Conservation (phyloP, 371 early-diverging fungal species). For the Coemansia sp. region DNA sequence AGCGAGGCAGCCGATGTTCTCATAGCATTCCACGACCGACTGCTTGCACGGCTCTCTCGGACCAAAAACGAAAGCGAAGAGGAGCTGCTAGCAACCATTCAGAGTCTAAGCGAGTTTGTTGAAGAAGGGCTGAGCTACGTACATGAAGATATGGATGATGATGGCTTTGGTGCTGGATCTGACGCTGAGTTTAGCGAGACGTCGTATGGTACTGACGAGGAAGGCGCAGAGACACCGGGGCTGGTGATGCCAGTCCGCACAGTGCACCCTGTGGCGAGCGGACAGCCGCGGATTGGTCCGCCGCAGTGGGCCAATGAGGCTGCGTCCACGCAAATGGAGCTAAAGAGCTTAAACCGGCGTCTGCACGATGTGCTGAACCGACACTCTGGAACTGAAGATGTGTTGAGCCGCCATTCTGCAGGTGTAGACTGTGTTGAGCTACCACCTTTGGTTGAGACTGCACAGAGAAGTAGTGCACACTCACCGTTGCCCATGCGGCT, state of each 20-base stretch:
- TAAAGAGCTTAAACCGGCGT: constrained; percentile 21
- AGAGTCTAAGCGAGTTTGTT: constrained; percentile 49
- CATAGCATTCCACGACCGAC: constrained; percentile 18
- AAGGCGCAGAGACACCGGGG: constrained; percentile 12
- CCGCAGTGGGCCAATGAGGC: background rate
- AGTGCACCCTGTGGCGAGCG: background rate
- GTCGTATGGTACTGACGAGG: constrained; percentile 11
- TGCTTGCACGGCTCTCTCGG: constrained; percentile 24
- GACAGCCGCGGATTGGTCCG: background rate
- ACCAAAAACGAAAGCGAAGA: constrained; percentile 49
- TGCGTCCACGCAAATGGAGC: constrained; percentile 9
- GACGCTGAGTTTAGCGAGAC: background rate
- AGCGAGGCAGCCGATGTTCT: constrained; percentile 21
- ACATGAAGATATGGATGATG: constrained; percentile 36
- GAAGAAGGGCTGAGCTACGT: constrained; percentile 50
- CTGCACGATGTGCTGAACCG: constrained; percentile 31
- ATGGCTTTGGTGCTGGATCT: background rate
- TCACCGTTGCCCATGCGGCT: background rate
- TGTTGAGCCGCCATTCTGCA: background rate
- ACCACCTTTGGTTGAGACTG: background rate
- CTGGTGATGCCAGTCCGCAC: constrained; percentile 4
- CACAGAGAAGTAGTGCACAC: background rate
- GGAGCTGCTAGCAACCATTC: constrained; percentile 47
- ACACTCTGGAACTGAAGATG: background rate
- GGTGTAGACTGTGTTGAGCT: background rate